Conservation (phyloP, 2,329 filamentous ascomycete species). For the Septoria petroselini region DNA sequence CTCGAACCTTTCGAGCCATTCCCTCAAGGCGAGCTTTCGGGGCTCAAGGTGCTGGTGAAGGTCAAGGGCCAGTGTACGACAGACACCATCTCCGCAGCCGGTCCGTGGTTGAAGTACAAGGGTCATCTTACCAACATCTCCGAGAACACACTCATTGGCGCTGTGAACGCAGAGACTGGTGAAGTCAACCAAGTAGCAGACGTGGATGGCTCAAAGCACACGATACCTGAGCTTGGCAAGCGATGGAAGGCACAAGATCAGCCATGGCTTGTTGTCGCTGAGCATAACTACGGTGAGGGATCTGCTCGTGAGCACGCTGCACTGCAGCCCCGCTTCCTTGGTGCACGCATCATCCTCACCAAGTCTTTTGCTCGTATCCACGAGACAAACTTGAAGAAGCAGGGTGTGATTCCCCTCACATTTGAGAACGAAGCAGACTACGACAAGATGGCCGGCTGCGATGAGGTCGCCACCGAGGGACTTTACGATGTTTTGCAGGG, state of each 20-base stretch:
- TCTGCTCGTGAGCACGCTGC: slow-evolving; percentile 87
- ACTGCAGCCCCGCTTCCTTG: slow-evolving; percentile 85
- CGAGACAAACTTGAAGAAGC: slow-evolving; percentile 95
- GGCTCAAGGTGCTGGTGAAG: slow-evolving; percentile 87
- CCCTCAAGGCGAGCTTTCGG: slow-evolving; percentile 66
- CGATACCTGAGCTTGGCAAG: slow-evolving; percentile 83
- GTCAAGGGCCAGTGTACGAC: slow-evolving; percentile 97
- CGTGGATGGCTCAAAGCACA: slow-evolving; percentile 62
- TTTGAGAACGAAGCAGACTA: slow-evolving; percentile 89
- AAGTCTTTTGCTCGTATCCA: slow-evolving; percentile 92
- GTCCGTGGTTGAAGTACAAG: slow-evolving; percentile 99
- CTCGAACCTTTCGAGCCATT: slow-evolving; percentile 89
- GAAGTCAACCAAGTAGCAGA: slow-evolving; percentile 94
- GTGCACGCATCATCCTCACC: slow-evolving; percentile 75
- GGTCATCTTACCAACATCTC: slow-evolving; percentile 97
- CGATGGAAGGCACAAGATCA: slow-evolving; percentile 73
- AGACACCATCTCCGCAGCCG: slow-evolving; percentile 95
- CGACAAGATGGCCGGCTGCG: slow-evolving; percentile 75
- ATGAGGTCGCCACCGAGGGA: slow-evolving; percentile 77
- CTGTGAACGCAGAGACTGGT: slow-evolving; percentile 84
- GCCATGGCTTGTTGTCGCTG: slow-evolving; percentile 90
- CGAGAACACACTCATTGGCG: slow-evolving; percentile 94
- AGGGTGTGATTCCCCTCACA: slow-evolving; percentile 90
- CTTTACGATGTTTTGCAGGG: slow-evolving; percentile 76
- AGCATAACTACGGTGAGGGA: slow-evolving; percentile 96